Base-by-base conservation (phyloP, 2,329 filamentous ascomycete genomes). In the Alternaria gansuensis region DNA sequence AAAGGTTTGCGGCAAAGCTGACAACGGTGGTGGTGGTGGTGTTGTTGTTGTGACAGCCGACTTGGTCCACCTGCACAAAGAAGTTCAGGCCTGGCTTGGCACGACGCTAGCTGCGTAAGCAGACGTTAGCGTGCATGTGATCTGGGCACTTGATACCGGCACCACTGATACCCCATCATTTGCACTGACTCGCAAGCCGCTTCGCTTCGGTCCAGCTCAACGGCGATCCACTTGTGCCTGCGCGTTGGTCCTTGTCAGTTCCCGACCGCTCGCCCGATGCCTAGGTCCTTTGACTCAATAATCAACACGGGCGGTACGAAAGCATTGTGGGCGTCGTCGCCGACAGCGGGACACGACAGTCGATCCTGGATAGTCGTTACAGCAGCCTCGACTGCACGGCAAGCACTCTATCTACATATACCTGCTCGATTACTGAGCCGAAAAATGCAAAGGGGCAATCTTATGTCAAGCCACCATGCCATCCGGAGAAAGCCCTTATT, bases 401-500 rank as follows among this genome's bases (percentile, higher is more conserved):
- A 43, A 55, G 55, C 51, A 56, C 61, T 43, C 56, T 54, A 54
- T 43, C 56, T 54, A 54, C 60, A 39, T 51, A 59, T 39, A 41
- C 45, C 45, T 54, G 52, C 52, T 67, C 61, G 62, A 65, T 58
- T 62, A 58, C 56, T 37, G 49, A 44, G 43, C 60, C 52, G 33
- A n/a, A 62, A 34, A 50, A 57, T 60, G 57, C 60, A 54, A 61
- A 58, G 54, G 60, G 54, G 64, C 64, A 65, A 48, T 63, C 51
- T 61, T 54, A 46, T 63, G 52, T 56, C 44, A 46, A 66, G 62
- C 46, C 43, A 58, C 59, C 29, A 60, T 57, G 62, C 59, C 58
- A 68, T 63, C 67, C 65, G 66, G 68, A 56, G 59, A 54, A 67
- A 55, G 53, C 57, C 61, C 53, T 63, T 59, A 62, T 64, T 50